Percentiles rank a stretch among this genome's conserved stretches.
phyloP scores from a whole-genome alignment of 2,329 filamentous ascomycete genomes.

The Venturia carpophila region DNA sequence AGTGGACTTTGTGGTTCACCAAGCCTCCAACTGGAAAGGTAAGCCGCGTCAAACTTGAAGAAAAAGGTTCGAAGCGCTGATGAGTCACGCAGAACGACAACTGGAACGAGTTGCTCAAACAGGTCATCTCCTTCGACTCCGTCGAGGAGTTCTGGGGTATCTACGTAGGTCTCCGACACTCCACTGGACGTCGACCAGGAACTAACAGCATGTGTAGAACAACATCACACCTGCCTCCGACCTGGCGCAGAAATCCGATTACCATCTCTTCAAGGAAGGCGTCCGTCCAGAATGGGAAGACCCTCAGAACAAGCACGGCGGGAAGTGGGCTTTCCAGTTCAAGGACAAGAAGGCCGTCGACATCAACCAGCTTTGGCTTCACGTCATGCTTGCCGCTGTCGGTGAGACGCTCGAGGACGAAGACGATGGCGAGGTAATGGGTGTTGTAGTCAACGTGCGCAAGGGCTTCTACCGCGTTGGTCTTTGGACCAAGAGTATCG shows the following conservation, averaged over 20 bases:
- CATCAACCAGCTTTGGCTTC: slow-evolving; percentile 92
- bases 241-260: slow-evolving; percentile 94
- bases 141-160: slow-evolving; percentile 99
- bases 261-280: slow-evolving; percentile 97
- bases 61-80: background rate
- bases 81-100: slow-evolving; percentile 66
- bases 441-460: slow-evolving; percentile 96
- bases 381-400: slow-evolving; percentile 93
- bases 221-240: slow-evolving; percentile 96
- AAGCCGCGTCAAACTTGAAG: slow-evolving; percentile 24
- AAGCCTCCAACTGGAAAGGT: slow-evolving; percentile 96
- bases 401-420: slow-evolving; percentile 96
- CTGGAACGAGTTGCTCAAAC: slow-evolving; percentile 97
- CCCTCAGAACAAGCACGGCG: slow-evolving; percentile 95
- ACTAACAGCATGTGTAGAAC: slow-evolving; percentile 55
- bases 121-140: slow-evolving; percentile 97
- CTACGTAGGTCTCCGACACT: slow-evolving; percentile 59
- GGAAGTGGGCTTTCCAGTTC: slow-evolving; percentile 98
- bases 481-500: slow-evolving; percentile 92
- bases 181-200: slow-evolving; percentile 15
- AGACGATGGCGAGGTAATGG: slow-evolving; percentile 95
- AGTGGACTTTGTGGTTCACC: slow-evolving; percentile 99
- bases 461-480: slow-evolving; percentile 98
- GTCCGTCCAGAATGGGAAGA: slow-evolving; percentile 99
- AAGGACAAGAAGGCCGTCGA: slow-evolving; percentile 89